These are phyloP conservation scores for Themeda triandra DNA, from an alignment of 176 grass and related monocot species.

Conservation along the genomic window DNA sequence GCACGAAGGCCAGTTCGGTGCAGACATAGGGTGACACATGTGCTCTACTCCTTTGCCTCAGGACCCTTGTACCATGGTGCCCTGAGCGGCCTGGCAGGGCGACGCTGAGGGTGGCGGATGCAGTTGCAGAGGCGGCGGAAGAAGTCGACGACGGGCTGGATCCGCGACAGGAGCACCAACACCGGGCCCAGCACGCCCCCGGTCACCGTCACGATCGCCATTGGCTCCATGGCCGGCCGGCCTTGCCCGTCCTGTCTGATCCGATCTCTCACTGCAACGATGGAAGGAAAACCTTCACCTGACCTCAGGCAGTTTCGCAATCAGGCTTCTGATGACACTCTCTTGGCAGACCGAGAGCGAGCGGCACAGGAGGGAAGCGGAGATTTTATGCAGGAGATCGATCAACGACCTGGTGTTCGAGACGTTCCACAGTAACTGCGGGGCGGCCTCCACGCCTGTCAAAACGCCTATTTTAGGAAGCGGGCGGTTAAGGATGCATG, in stretches of 20 bases:
- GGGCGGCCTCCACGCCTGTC: neutral
- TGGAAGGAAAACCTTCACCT: neutral
- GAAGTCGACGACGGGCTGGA: slow-evolving; percentile 33
- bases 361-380: no score
- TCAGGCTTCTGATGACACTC: no score
- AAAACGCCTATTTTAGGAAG: slow-evolving; percentile 32
- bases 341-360: neutral
- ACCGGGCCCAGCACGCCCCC: slow-evolving; percentile 33
- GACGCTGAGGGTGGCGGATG: slow-evolving; percentile 25
- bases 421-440: neutral
- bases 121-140: slow-evolving; percentile 26
- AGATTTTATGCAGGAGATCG: neutral
- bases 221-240: slow-evolving; percentile 12
- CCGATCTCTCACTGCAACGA: neutral
- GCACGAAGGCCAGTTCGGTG: no score
- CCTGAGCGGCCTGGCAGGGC: slow-evolving; percentile 17
- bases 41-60: neutral
- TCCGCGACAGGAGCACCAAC: slow-evolving; percentile 29
- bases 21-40: no score
- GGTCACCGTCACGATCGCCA: slow-evolving; percentile 41
- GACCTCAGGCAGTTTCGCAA: no score
- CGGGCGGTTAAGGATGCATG: neutral
- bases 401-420: neutral
- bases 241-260: no score
- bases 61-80: slow-evolving; percentile 25